phyloP scores from a whole-genome alignment of 306 rosid genomes.

The Senna siamea region DNA sequence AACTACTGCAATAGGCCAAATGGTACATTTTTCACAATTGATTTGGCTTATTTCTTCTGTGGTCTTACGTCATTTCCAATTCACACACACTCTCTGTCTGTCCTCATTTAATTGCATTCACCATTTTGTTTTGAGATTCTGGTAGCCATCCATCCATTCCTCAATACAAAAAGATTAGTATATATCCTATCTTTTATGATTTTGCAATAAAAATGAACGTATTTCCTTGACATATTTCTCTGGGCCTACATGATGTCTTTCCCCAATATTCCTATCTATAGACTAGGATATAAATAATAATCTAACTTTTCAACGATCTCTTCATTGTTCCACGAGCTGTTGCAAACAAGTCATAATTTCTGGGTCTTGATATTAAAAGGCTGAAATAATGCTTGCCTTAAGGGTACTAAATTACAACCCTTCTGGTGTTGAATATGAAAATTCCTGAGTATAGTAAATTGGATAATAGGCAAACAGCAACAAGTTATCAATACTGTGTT shows the following conservation, averaged over 20 bases:
- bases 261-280: neutral
- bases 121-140: conserved; percentile 19
- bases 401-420: neutral
- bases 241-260: neutral
- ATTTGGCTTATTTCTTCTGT: conserved; percentile 26
- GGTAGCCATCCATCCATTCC: conserved; percentile 5
- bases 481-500: neutral
- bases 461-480: neutral
- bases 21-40: conserved; percentile 54
- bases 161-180: neutral
- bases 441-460: neutral
- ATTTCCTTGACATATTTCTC: neutral
- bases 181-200: neutral
- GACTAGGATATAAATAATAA: neutral
- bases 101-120: neutral
- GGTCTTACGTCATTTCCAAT: conserved; percentile 8
- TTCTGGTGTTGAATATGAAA: neutral
- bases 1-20: conserved; percentile 86
- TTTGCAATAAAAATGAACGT: conserved; percentile 8
- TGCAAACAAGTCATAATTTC: neutral
- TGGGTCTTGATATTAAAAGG: neutral
- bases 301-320: neutral
- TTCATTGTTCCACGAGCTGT: neutral
- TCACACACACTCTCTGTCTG: neutral
- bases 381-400: neutral